Evolutionary conservation across 2,329 filamentous ascomycete species (phyloP).

Genomic region (Neonectria neomacrospora): DNA sequence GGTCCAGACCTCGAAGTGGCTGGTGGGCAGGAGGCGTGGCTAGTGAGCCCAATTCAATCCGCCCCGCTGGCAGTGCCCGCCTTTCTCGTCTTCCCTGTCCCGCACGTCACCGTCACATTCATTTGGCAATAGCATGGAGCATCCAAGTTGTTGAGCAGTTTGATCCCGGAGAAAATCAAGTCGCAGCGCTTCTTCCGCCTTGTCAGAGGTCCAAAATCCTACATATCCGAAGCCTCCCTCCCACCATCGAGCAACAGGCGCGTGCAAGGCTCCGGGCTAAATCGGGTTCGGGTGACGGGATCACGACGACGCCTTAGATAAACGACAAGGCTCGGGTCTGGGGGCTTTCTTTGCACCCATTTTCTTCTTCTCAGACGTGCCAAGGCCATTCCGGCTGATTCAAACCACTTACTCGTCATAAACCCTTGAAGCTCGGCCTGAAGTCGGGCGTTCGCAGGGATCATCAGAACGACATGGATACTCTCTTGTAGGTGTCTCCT

Average conservation of each 20-base stretch:
- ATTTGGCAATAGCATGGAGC: slow-evolving; percentile 6
- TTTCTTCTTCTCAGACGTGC: neutral
- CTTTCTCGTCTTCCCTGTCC: slow-evolving; percentile 21
- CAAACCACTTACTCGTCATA: neutral
- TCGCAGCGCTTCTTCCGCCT: slow-evolving; percentile 4
- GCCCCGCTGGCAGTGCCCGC: slow-evolving; percentile 18
- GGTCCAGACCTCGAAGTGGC: slow-evolving; percentile 11
- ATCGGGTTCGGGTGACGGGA: slow-evolving; percentile 16
- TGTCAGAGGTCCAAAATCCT: neutral
- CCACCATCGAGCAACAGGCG: neutral
- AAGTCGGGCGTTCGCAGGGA: slow-evolving; percentile 24
- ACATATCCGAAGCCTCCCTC: neutral
- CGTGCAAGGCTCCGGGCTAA: slow-evolving; percentile 10
- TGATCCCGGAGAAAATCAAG: slow-evolving; percentile 6
- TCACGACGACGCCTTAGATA: slow-evolving; percentile 15
- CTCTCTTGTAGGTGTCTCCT: slow-evolving; percentile 66
- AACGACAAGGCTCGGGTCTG: slow-evolving; percentile 6
- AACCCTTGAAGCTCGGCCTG: neutral
- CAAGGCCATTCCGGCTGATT: neutral
- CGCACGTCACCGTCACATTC: slow-evolving; percentile 24
- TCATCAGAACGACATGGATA: slow-evolving; percentile 62
- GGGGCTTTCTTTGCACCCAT: neutral
- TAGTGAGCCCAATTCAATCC: slow-evolving; percentile 17
- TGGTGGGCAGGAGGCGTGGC: slow-evolving; percentile 21
- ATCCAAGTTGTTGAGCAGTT: slow-evolving; percentile 13